Evolutionary conservation across 352 stramenopile genomes (phyloP), one percentile per base, ranked within the genome.

Genomic region (Globisporangium polare): DNA sequence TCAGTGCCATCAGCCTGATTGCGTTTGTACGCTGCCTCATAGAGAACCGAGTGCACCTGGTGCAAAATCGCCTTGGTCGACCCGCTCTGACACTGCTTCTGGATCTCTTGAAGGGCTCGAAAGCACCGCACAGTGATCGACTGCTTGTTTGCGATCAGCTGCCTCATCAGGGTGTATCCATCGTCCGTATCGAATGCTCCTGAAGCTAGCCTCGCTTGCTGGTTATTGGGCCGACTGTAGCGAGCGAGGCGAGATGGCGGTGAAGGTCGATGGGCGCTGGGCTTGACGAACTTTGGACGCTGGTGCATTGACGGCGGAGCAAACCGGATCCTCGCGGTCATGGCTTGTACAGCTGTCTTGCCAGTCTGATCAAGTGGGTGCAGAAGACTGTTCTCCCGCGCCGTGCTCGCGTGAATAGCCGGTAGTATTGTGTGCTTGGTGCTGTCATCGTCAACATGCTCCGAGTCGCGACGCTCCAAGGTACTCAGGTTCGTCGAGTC

Each of bases 141-240:
- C 26, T 67, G 63, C 49, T 71, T 74, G 37, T 12, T n/a, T 5
- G 3, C 1, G 0, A 71, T 13, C 2, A 17, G 58, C 18, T 10
- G 20, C 20, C 47, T 98, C 93, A 71, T 97, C 92, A 13, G 88
- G 97, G 58, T 66, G 80, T 58, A 20, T 5, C 35, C 53, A 17
- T 58, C 18, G 27, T 41, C 15, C 1, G 13, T 18, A 37, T 27
- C 22, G 53, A 20, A 15, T 33, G 37, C 5, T 26, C 1, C 9
- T 20, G 24, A 18, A 6, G 46, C 13, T 22, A 53, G 24, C 15
- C 18, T 17, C 10, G 18, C 41, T 15, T 27, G 37, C n/a, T 54
- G 59, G 31, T 65, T 65, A 39, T 22, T 65, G 6, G 37, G 26
- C 0, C 6, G 45, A 6, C 33, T 56, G 39, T 50, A 37, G 1